Percentiles rank a stretch among this genome's conserved stretches.
Evolutionary conservation across 2,329 filamentous ascomycete genomes (phyloP).

Genomic region (Claviceps digitariae): DNA sequence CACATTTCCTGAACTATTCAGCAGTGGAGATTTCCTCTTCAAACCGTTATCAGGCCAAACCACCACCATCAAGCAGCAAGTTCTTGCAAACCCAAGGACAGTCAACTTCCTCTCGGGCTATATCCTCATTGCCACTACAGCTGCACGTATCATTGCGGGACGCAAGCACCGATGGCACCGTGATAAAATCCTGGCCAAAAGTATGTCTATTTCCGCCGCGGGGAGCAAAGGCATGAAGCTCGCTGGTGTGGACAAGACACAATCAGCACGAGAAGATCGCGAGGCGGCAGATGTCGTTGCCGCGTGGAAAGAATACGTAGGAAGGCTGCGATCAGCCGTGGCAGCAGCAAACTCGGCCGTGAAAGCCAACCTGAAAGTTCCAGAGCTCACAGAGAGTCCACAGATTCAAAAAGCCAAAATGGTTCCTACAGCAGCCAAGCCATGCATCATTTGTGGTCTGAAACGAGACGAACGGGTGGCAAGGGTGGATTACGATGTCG

Average conservation of each 20-base stretch:
- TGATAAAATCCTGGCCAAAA: constrained; percentile 70
- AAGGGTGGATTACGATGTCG: constrained; percentile 62
- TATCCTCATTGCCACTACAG: constrained; percentile 49
- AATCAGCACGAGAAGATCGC: constrained; percentile 70
- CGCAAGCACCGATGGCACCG: constrained; percentile 83
- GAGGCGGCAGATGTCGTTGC: constrained; percentile 67
- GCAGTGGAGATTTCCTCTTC: constrained; percentile 52
- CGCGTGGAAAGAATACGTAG: constrained; percentile 63
- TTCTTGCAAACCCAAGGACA: constrained; percentile 49
- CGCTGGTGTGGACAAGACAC: constrained; percentile 68
- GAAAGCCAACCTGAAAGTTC: constrained; percentile 40
- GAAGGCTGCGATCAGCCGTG: constrained; percentile 60
- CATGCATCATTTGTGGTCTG: constrained; percentile 76
- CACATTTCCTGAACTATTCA: constrained; percentile 58
- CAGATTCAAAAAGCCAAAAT: constrained; percentile 54
- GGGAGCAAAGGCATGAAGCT: constrained; percentile 85
- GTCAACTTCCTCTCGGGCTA: constrained; percentile 52
- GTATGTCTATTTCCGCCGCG: constrained; percentile 73
- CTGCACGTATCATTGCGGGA: constrained; percentile 71
- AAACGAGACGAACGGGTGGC: constrained; percentile 73
- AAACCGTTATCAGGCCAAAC: constrained; percentile 47
- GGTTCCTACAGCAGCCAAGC: constrained; percentile 58
- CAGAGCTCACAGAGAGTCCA: constrained; percentile 59
- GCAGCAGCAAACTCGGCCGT: constrained; percentile 50
- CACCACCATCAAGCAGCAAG: constrained; percentile 43